Conservation (phyloP, 768 basidiomycete genomes). For the Macrolepiota albuminosa region DNA sequence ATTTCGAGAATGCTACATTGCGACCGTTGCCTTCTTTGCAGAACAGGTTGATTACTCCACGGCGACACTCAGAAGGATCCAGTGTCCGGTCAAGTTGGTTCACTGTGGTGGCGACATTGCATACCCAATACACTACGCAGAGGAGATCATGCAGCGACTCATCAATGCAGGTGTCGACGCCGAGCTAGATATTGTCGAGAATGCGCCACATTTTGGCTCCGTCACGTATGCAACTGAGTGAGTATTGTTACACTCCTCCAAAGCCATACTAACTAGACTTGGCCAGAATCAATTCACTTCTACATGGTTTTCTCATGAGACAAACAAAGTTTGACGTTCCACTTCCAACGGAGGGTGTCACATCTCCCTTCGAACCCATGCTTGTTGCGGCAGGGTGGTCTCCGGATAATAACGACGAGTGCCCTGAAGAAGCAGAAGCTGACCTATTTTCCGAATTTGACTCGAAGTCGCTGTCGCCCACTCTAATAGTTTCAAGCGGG, state of each 20-base stretch:
- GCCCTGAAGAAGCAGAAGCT: conserved; percentile 24
- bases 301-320: conserved; percentile 26
- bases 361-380: conserved; percentile 26
- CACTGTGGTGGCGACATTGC: conserved; percentile 32
- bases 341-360: conserved; percentile 16
- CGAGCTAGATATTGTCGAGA: conserved; percentile 19
- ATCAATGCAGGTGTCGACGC: conserved; percentile 23
- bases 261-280: neutral
- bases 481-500: neutral
- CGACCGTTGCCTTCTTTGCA: conserved; percentile 28
- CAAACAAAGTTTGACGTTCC: conserved; percentile 19
- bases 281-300: conserved; percentile 23
- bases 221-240: conserved; percentile 29
- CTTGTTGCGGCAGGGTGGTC: conserved; percentile 21
- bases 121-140: conserved; percentile 23
- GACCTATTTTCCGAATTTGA: neutral
- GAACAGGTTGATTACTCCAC: conserved; percentile 20
- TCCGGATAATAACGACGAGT: conserved; percentile 10
- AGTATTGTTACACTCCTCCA: neutral
- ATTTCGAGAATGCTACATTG: conserved; percentile 26
- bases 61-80: conserved; percentile 20
- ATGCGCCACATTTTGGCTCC: conserved; percentile 33
- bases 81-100: conserved; percentile 27
- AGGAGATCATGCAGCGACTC: conserved; percentile 22
- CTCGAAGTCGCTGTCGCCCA: neutral